Conservation (phyloP, 2,329 filamentous ascomycete species). For the Calonectria pauciramosa region DNA sequence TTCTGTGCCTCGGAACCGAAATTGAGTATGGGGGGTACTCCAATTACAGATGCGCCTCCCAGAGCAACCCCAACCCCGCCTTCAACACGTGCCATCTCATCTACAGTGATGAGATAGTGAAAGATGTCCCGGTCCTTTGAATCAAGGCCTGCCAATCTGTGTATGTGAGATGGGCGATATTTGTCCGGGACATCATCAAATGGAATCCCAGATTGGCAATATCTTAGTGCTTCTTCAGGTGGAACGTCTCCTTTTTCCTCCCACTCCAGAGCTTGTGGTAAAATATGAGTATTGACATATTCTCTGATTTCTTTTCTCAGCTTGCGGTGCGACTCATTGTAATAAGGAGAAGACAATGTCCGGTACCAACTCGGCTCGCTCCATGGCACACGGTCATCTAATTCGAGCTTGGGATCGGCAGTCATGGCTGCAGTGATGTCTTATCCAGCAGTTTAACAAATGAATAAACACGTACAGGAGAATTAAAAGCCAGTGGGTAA, state of each 20-base stretch:
- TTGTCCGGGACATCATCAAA: constrained; percentile 1
- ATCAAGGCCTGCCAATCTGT: background rate
- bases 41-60: background rate
- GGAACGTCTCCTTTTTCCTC: constrained; percentile 8
- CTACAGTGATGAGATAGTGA: background rate
- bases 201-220: background rate
- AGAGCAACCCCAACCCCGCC: background rate
- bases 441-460: background rate
- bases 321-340: background rate
- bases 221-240: background rate
- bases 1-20: background rate
- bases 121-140: background rate
- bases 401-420: background rate
- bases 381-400: background rate
- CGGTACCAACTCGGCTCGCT: constrained; percentile 1
- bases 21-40: background rate
- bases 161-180: background rate
- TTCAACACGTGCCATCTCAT: constrained; percentile 5
- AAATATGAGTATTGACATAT: background rate
- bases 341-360: background rate
- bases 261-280: background rate
- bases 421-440: background rate
- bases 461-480: background rate
- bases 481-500: background rate
- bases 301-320: background rate